Percentiles rank a stretch among this genome's conserved stretches.
Evolutionary conservation across 306 rosid genomes (phyloP).

Genomic region (Styphnolobium japonicum): DNA sequence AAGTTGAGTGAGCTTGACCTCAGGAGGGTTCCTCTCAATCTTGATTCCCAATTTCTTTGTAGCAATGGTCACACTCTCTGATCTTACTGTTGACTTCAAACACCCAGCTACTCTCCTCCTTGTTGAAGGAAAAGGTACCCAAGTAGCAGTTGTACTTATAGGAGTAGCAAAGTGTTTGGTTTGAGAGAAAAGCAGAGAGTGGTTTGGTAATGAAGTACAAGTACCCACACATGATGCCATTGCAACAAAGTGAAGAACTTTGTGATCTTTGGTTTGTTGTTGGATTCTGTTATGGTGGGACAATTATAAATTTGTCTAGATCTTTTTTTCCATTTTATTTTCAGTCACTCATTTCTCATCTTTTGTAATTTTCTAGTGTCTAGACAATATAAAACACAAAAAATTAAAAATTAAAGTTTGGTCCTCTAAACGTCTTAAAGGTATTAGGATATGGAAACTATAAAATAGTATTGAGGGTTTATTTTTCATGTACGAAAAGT

Average conservation of each 20-base stretch:
- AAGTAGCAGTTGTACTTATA: not conserved
- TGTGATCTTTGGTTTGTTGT: not conserved
- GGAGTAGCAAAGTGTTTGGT: conserved; percentile 15
- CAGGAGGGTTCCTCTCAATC: conserved; percentile 75
- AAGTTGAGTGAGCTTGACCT: conserved; percentile 52
- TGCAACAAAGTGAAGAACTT: not conserved
- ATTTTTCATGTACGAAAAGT: too few relatives aligned
- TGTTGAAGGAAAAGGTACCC: not conserved
- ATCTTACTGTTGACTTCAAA: conserved; percentile 22
- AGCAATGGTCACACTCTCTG: conserved; percentile 50
- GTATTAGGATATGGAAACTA: too few relatives aligned
- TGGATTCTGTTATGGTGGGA: not conserved
- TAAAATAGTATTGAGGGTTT: too few relatives aligned
- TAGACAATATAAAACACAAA: too few relatives aligned
- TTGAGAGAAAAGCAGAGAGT: conserved; percentile 6
- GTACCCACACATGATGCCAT: conserved; percentile 41
- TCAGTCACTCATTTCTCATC: conserved; percentile 47
- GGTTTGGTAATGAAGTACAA: conserved; percentile 18
- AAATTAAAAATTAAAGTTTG: too few relatives aligned
- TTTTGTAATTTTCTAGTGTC: conserved; percentile 1
- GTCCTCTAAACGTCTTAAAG: too few relatives aligned
- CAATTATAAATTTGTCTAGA: not conserved
- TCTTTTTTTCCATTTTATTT: too few relatives aligned
- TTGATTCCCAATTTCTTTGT: conserved; percentile 73
- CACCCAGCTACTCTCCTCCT: not conserved